These are phyloP conservation scores for Zygoascus tannicola DNA, from an alignment of 805 yeast genomes.

Conservation along the genomic window DNA sequence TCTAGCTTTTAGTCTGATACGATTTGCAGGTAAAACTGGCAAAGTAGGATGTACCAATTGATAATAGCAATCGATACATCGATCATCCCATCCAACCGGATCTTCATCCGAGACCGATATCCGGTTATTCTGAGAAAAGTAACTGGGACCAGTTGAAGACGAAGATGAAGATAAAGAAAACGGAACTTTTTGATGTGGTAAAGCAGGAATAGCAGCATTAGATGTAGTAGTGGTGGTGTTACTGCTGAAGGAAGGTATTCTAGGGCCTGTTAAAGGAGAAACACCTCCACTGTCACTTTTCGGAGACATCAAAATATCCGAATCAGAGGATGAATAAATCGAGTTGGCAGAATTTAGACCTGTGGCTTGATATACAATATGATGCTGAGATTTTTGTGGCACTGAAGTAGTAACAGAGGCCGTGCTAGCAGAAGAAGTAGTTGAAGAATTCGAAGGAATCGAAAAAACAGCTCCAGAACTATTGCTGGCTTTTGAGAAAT, in stretches of 20 bases:
- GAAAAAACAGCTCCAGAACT: not conserved
- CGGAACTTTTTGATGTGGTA: slow-evolving; percentile 1
- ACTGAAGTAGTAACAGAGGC: not conserved
- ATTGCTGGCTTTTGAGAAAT: slow-evolving; percentile 3
- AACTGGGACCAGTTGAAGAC: not conserved
- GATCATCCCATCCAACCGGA: slow-evolving; percentile 21
- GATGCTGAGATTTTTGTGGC: not conserved
- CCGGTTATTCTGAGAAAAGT: not conserved
- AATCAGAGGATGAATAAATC: not conserved
- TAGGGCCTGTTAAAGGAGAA: not conserved
- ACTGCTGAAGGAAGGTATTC: not conserved
- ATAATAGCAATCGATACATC: slow-evolving; percentile 29
- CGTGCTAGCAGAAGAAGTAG: not conserved
- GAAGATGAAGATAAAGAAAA: too few species aligned
- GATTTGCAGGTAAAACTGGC: slow-evolving; percentile 31
- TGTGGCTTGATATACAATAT: not conserved
- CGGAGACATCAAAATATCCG: not conserved
- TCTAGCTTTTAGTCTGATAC: slow-evolving; percentile 23
- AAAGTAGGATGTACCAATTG: slow-evolving; percentile 30
- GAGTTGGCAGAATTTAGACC: not conserved
- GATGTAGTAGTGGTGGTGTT: not conserved
- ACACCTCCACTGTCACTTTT: not conserved
- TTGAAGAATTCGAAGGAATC: not conserved
- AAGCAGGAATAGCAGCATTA: not conserved
- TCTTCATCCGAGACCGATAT: not conserved